Evolutionary conservation across 768 basidiomycete species (phyloP).

Genomic region (button mushroom (Agaricus bisporus)): DNA sequence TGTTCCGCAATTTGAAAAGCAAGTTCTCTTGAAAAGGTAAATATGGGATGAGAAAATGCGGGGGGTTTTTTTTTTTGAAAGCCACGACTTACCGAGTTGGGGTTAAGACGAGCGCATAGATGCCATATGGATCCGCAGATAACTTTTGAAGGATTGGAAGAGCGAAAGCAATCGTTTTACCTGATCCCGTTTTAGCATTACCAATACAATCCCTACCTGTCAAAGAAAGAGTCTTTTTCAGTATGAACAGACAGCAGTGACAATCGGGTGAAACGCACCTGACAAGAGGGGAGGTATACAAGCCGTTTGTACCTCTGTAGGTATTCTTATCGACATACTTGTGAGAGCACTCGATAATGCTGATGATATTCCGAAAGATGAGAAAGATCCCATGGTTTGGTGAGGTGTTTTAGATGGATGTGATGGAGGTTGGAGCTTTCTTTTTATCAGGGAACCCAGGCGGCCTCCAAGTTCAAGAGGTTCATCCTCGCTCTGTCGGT

Average conservation of each 20-base stretch:
- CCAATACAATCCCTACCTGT: conserved; percentile 94
- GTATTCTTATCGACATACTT: conserved; percentile 78
- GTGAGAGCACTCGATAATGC: conserved; percentile 58
- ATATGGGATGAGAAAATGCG: neutral
- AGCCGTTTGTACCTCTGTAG: conserved; percentile 85
- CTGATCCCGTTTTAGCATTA: conserved; percentile 95
- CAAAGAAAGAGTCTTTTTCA: neutral
- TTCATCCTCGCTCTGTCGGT: neutral
- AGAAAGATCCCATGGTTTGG: conserved; percentile 32
- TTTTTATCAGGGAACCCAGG: conserved; percentile 11
- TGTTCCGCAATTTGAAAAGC: conserved; percentile 98
- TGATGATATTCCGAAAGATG: conserved; percentile 52
- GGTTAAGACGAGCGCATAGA: conserved; percentile 89
- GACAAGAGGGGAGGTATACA: conserved; percentile 84
- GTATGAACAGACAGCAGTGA: neutral
- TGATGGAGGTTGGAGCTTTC: conserved; percentile 1
- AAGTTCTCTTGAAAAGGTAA: conserved; percentile 60
- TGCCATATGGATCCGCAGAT: conserved; percentile 86
- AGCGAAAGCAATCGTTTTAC: conserved; percentile 97
- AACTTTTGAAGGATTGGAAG: conserved; percentile 90
- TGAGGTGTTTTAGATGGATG: conserved; percentile 11
- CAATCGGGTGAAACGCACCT: conserved; percentile 37
- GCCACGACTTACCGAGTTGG: conserved; percentile 71
- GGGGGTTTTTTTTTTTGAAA: too few species aligned
- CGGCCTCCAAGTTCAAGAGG: conserved; percentile 15